A percentile compares a stretch with the other conserved stretches of the same genome.
Evolutionary conservation across 2,329 filamentous ascomycete species (phyloP).

Genomic region (Penicillium frequentans): DNA sequence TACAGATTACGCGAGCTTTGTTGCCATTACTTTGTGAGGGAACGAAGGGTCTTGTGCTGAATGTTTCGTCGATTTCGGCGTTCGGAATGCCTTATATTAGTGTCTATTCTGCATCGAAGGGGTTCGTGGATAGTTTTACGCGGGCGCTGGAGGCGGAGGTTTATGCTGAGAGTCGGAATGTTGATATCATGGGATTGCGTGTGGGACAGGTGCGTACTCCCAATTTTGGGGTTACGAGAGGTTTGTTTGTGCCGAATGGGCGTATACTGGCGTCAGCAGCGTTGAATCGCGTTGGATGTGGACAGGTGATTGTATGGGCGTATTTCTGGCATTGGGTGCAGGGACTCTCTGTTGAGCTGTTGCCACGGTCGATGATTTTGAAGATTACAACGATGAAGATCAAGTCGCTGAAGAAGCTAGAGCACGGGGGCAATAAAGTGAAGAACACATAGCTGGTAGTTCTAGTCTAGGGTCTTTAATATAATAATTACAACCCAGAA

Average conservation of each 20-base stretch:
- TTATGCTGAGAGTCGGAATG: constrained; percentile 32
- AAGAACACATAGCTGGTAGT: constrained; percentile 2
- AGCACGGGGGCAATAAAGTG: constrained; percentile 6
- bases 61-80: constrained; percentile 50
- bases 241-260: constrained; percentile 30
- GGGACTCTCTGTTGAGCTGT: constrained; percentile 15
- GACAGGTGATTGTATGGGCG: constrained; percentile 27
- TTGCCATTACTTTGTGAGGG: constrained; percentile 46
- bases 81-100: constrained; percentile 49
- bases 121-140: constrained; percentile 46
- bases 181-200: constrained; percentile 42
- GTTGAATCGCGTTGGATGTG: constrained; percentile 38
- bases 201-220: constrained; percentile 34
- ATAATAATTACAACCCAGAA: constrained; percentile 6
- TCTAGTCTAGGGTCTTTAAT: background rate
- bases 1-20: constrained; percentile 49
- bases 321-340: constrained; percentile 37
- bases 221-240: constrained; percentile 21
- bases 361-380: constrained; percentile 19
- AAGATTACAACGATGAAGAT: constrained; percentile 10
- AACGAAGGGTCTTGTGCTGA: constrained; percentile 51
- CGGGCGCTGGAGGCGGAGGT: constrained; percentile 46
- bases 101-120: constrained; percentile 50
- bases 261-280: constrained; percentile 31
- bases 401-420: constrained; percentile 9